Percentiles rank a stretch among this genome's conserved stretches.
Evolutionary conservation across 768 basidiomycete species (phyloP).

Genomic region (Termitomyces sp.): DNA sequence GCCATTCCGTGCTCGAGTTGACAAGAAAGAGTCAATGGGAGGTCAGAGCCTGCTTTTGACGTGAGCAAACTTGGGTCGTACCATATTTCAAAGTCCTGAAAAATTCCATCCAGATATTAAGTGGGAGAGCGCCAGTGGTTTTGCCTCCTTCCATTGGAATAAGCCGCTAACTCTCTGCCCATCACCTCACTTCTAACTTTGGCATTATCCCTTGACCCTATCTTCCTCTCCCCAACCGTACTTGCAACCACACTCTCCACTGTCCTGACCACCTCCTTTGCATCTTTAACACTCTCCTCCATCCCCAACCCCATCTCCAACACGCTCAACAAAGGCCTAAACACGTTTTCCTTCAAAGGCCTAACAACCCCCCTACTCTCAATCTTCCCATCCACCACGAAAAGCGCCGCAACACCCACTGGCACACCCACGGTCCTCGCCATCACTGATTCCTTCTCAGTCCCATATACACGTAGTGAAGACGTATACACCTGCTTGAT

Average conservation of each 20-base stretch:
- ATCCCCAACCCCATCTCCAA: slow-evolving; percentile 53
- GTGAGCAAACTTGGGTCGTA: too few species aligned
- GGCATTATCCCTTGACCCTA: too few species aligned
- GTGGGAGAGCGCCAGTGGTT: too few species aligned
- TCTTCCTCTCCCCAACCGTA: too few species aligned
- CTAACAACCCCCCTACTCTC: slow-evolving; percentile 60
- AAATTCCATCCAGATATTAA: too few species aligned
- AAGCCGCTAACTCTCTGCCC: not conserved
- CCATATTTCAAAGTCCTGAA: too few species aligned
- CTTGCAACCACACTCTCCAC: slow-evolving; percentile 8
- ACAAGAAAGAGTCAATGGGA: too few species aligned
- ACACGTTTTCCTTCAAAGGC: slow-evolving; percentile 61
- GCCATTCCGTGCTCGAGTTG: too few species aligned
- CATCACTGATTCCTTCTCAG: slow-evolving; percentile 68
- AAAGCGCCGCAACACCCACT: slow-evolving; percentile 76
- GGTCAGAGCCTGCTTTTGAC: too few species aligned
- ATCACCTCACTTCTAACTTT: too few species aligned
- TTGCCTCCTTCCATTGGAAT: too few species aligned
- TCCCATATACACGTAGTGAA: slow-evolving; percentile 58
- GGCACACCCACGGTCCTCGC: slow-evolving; percentile 87
- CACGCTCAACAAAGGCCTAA: slow-evolving; percentile 55
- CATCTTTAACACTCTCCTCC: slow-evolving; percentile 28
- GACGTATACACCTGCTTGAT: slow-evolving; percentile 73
- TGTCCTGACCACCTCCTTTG: not conserved
- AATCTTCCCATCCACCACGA: slow-evolving; percentile 60